These are phyloP conservation scores for Aspergillus clavatus DNA, from an alignment of 2,329 filamentous ascomycete genomes.

Conservation along the genomic window DNA sequence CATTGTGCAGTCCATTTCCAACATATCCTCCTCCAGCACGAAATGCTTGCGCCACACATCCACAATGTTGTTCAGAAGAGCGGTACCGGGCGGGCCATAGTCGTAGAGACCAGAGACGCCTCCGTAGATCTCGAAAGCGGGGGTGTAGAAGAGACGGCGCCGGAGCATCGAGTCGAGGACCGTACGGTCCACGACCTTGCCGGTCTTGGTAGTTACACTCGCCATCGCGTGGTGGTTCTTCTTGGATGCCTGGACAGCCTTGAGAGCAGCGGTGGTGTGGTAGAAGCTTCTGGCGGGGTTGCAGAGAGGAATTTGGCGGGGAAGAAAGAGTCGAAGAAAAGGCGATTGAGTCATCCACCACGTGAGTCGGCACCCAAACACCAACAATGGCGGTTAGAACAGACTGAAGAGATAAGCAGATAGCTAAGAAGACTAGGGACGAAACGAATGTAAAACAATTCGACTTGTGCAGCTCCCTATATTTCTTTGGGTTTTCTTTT, in stretches of 20 bases:
- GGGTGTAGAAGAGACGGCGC: constrained; percentile 89
- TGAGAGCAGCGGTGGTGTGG: constrained; percentile 32
- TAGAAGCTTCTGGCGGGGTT: constrained; percentile 38
- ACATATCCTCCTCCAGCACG: constrained; percentile 88
- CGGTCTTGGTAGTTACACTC: constrained; percentile 73
- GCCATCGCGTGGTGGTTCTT: constrained; percentile 46
- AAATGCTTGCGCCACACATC: constrained; percentile 92
- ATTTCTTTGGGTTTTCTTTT: neutral
- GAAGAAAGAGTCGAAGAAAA: constrained; percentile 32
- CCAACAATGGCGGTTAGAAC: constrained; percentile 10
- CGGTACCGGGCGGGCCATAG: constrained; percentile 84
- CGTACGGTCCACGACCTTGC: constrained; percentile 79
- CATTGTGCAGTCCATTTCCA: constrained; percentile 90
- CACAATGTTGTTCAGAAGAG: constrained; percentile 81
- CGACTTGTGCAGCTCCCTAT: neutral
- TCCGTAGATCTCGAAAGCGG: constrained; percentile 92
- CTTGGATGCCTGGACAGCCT: constrained; percentile 26
- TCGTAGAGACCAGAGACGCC: constrained; percentile 87
- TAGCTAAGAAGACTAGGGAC: neutral
- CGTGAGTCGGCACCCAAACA: constrained; percentile 18
- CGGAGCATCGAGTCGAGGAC: constrained; percentile 80
- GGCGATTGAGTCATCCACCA: constrained; percentile 40
- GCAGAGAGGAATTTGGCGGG: constrained; percentile 27
- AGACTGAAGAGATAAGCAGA: neutral
- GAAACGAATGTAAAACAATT: neutral